phyloP scores from a whole-genome alignment of 2,329 filamentous ascomycete species.

The Magnaporthiopsis incrustans region DNA sequence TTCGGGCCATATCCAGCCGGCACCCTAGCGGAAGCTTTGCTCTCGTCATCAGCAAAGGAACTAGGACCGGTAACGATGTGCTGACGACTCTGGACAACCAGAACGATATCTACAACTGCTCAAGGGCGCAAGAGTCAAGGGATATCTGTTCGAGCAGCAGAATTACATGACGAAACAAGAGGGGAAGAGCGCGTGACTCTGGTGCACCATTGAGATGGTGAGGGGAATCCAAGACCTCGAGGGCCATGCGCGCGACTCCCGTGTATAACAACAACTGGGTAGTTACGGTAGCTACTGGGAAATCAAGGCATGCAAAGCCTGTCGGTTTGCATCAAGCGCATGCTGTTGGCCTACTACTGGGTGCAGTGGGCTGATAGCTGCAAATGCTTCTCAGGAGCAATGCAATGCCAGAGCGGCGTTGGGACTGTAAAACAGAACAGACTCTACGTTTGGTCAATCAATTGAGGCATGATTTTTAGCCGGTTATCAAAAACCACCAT shows the following conservation, averaged over 20 bases:
- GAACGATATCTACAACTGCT: slow-evolving; percentile 74
- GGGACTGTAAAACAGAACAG: background rate
- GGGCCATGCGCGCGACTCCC: background rate
- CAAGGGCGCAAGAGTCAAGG: slow-evolving; percentile 68
- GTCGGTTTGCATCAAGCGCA: background rate
- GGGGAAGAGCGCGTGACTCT: slow-evolving; percentile 2
- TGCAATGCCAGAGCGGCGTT: background rate
- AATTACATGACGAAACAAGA: slow-evolving; percentile 58
- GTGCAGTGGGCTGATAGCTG: background rate
- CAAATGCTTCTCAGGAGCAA: background rate
- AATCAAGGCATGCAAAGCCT: background rate
- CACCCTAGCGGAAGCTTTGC: background rate
- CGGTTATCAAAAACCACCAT: background rate
- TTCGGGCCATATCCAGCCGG: background rate
- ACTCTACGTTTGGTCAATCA: background rate
- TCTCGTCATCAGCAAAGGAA: background rate
- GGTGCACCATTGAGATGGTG: background rate
- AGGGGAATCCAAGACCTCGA: background rate
- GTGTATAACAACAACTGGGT: background rate
- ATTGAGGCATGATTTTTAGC: background rate
- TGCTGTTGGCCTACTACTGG: background rate
- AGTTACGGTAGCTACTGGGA: background rate
- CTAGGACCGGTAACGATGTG: background rate
- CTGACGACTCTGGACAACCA: slow-evolving; percentile 26
- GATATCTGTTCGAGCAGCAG: slow-evolving; percentile 71